These are phyloP conservation scores for Termitomyces sp. DNA, from an alignment of 768 basidiomycete genomes.

Conservation along the genomic window DNA sequence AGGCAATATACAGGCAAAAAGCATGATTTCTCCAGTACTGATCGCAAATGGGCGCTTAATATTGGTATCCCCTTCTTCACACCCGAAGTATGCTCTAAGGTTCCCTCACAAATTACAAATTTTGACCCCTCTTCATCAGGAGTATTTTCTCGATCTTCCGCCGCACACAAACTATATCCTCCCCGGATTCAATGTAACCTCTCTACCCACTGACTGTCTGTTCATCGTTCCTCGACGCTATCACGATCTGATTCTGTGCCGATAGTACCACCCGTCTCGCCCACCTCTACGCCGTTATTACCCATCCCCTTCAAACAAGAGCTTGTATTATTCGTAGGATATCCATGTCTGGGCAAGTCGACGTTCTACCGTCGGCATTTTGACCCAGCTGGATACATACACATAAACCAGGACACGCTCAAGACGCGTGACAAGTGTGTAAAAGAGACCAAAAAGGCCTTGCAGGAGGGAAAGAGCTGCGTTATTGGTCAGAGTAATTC, in stretches of 20 bases:
- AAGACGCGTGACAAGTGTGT: constrained; percentile 75
- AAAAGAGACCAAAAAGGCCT: constrained; percentile 51
- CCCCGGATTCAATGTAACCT: constrained; percentile 66
- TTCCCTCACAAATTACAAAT: background rate
- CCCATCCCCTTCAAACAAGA: constrained; percentile 37
- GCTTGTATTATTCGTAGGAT: constrained; percentile 49
- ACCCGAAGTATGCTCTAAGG: constrained; percentile 62
- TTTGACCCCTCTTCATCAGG: constrained; percentile 38
- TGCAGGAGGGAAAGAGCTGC: constrained; percentile 58
- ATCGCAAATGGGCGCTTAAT: constrained; percentile 85
- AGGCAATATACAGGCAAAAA: constrained; percentile 42
- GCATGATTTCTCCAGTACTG: constrained; percentile 75
- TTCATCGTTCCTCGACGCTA: background rate
- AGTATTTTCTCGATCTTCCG: constrained; percentile 67
- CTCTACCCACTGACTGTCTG: constrained; percentile 32
- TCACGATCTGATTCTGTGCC: constrained; percentile 3
- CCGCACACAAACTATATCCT: constrained; percentile 42
- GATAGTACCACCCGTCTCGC: constrained; percentile 47
- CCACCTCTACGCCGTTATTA: constrained; percentile 47
- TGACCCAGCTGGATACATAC: constrained; percentile 60
- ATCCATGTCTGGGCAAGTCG: constrained; percentile 71
- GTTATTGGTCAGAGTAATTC: constrained; percentile 64
- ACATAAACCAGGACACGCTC: constrained; percentile 86
- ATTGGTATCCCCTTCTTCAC: constrained; percentile 71
- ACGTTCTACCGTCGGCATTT: constrained; percentile 76